Base-by-base conservation (phyloP, 192 early-diverging fungal genomes). In the Coemansia sp. region DNA sequence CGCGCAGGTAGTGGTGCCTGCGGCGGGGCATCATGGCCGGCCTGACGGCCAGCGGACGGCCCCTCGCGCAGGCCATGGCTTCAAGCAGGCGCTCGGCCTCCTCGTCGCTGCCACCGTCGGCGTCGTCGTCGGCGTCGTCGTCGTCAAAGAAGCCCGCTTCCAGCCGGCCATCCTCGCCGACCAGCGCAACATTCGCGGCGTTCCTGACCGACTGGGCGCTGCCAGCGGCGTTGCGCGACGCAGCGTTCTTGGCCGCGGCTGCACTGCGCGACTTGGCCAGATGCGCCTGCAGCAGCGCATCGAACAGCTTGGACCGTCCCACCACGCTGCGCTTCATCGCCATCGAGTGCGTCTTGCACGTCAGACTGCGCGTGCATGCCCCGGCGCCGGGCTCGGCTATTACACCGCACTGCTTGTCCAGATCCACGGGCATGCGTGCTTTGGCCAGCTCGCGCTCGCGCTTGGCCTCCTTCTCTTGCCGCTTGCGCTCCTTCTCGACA, bases 321-420 rank as follows among this genome's bases (percentile, higher is more conserved):
- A 68, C 66, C 9, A 97, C 95, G 2, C 78, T 80, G 26, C 92
- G 80, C 62, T 97, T 97, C 32, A 81, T 77, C 1, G 84, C 85
- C 79, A 97, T 91, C 24, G 88, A 85, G 50, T 97, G 95, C 4
- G 90, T 93, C 61, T 97, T 97, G 77, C 95, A 97, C 23, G 92
- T 97, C 11, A 97, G 80, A 35, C 92, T 91, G 34, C 95, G 87
- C 37, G 83, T 77, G 67, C 95, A 97, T 0, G 80, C 80, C 36
- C 64, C 43, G 10, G 77, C 79, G 27, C 78, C 82, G 1, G 84
- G 81, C 19, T 72, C 58, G 8, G 37, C 20, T 27, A 60, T 44
- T 13, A 95, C 92, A 51, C 92, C 95, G 56, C 95, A 97, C 50
- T 95, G 89, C 46, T 82, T 86, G 64, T 97, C 93, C 55, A 94